A percentile compares a stretch with the other conserved stretches of the same genome.
These are phyloP conservation scores for Phytophthora colocasiae DNA, from an alignment of 352 stramenopile species.

Conservation along the genomic window DNA sequence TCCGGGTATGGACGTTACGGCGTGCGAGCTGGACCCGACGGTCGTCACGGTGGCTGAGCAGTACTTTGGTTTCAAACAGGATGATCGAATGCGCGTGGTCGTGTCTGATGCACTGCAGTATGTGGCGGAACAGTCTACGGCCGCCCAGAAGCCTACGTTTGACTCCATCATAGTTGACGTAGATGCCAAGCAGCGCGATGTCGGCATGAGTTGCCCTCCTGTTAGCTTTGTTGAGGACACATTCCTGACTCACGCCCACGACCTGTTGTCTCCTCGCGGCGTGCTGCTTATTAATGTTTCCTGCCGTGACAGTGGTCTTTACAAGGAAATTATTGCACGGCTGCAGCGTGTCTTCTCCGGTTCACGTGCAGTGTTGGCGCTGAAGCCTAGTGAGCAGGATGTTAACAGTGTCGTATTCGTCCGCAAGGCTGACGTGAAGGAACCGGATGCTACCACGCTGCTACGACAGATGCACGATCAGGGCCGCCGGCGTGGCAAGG, in stretches of 20 bases:
- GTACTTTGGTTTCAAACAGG: constrained; percentile 73
- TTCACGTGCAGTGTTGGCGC: constrained; percentile 34
- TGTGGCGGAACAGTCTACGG: constrained; percentile 37
- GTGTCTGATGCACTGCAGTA: constrained; percentile 61
- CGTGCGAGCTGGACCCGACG: constrained; percentile 69
- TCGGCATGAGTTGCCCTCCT: constrained; percentile 76
- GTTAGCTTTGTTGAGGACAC: constrained; percentile 60
- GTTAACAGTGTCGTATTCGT: constrained; percentile 74
- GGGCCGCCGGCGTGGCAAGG: constrained; percentile 42
- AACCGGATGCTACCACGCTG: constrained; percentile 33
- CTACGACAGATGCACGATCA: constrained; percentile 48
- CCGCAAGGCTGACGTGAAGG: constrained; percentile 42
- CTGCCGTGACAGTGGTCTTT: constrained; percentile 48
- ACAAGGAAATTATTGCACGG: constrained; percentile 57
- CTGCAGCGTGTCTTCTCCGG: constrained; percentile 46
- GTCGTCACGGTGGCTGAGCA: constrained; percentile 69
- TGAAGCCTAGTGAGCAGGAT: constrained; percentile 58
- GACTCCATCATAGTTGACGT: constrained; percentile 83
- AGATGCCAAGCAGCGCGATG: constrained; percentile 73
- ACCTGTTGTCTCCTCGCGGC: constrained; percentile 44
- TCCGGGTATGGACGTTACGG: constrained; percentile 54
- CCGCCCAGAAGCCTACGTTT: constrained; percentile 29
- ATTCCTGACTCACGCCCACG: constrained; percentile 50
- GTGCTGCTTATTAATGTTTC: constrained; percentile 78
- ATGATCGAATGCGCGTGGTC: constrained; percentile 49